A percentile compares a stretch with the other conserved stretches of the same genome.
phyloP scores from a whole-genome alignment of 257 asterid species.

The Anisodus acutangulus region DNA sequence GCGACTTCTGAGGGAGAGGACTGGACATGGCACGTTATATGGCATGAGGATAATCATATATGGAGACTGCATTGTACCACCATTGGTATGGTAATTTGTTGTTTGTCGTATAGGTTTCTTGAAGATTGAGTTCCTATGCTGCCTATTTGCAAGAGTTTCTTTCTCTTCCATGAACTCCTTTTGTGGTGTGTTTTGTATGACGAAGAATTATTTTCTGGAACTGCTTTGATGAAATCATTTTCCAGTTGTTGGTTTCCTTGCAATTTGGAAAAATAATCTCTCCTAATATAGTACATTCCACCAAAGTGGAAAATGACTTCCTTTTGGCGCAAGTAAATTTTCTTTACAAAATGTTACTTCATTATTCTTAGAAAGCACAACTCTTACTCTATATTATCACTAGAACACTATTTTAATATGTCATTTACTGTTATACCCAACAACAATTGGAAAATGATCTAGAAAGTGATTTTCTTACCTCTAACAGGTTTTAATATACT shows the following conservation, averaged over 20 bases:
- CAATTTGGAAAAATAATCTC: not conserved
- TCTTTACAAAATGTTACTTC: not conserved
- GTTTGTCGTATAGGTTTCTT: not conserved
- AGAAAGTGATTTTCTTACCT: not conserved
- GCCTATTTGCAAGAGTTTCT: not conserved
- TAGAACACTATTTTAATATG: not conserved
- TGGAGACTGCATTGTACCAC: slow-evolving; percentile 94
- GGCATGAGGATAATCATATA: slow-evolving; percentile 79
- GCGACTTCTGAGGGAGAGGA: slow-evolving; percentile 83
- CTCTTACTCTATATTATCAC: not conserved
- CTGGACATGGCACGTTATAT: slow-evolving; percentile 88
- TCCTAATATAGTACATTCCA: not conserved
- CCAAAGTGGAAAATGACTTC: slow-evolving; percentile 11
- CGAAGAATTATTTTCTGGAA: not conserved
- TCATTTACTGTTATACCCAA: not conserved
- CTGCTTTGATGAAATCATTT: not conserved
- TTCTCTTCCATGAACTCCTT: not conserved
- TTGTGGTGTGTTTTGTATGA: not conserved
- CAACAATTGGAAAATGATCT: not conserved
- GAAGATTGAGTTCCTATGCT: not conserved
- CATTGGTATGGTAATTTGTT: slow-evolving; percentile 55
- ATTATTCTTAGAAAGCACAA: not conserved
- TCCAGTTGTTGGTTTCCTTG: slow-evolving; percentile 12
- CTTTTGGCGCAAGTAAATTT: not conserved
- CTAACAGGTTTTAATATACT: not conserved